A percentile compares a stretch with the other conserved stretches of the same genome.
Conservation (phyloP, 176 grass and related monocot genomes). For the Oryza meyeriana region DNA sequence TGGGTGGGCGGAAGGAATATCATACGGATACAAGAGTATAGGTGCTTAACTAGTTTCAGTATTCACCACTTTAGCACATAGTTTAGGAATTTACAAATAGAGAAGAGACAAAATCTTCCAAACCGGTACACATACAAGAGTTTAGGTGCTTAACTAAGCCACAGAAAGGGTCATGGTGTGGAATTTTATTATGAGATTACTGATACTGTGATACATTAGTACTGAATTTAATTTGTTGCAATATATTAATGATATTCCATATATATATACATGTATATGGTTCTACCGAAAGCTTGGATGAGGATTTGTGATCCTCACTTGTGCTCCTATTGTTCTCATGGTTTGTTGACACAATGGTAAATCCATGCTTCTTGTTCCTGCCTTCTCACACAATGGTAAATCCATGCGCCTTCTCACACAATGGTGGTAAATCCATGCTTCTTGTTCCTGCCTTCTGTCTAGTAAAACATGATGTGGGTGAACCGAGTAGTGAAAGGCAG, state of each 20-base stretch:
- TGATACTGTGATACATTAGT: too few species aligned
- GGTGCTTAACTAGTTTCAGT: neutral
- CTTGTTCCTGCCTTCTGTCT: too few species aligned
- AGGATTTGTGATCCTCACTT: neutral
- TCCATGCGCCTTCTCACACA: neutral
- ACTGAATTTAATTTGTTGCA: neutral
- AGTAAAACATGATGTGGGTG: too few species aligned
- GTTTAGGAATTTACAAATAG: too few species aligned
- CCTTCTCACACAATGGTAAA: neutral
- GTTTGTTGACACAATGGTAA: neutral
- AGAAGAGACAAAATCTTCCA: neutral
- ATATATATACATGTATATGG: too few species aligned
- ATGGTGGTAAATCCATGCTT: neutral
- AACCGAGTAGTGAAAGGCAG: too few species aligned
- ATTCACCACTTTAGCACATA: too few species aligned
- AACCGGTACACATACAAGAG: neutral
- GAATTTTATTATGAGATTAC: neutral
- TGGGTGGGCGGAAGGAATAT: neutral
- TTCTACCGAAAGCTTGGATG: neutral
- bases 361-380: neutral
- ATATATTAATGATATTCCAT: too few species aligned
- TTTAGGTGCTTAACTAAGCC: neutral
- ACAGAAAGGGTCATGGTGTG: neutral
- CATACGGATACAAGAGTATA: neutral
- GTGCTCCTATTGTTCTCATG: neutral